Conservation (phyloP, 805 yeast species). For the Yarrowia deformans region DNA sequence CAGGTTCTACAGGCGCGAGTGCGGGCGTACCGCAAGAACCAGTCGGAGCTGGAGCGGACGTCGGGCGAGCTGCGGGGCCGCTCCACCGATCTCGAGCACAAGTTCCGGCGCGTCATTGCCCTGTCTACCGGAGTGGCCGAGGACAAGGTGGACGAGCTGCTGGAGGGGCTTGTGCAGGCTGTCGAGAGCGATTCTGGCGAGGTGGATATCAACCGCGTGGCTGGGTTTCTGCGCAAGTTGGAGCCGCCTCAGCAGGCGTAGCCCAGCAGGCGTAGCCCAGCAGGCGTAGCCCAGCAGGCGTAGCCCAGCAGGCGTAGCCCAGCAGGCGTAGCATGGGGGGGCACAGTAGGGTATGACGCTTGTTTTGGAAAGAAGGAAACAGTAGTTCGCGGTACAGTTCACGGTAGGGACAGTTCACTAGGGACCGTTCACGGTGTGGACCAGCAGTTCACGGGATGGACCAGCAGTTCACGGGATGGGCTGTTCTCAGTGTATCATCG, state of each 20-base stretch:
- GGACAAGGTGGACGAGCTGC: constrained; percentile 75
- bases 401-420: too few relatives aligned
- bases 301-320: too few relatives aligned
- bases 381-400: too few relatives aligned
- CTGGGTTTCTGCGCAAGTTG: constrained; percentile 62
- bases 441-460: too few relatives aligned
- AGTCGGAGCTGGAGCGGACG: constrained; percentile 60
- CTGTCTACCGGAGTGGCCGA: constrained; percentile 89
- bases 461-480: neutral
- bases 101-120: constrained; percentile 87
- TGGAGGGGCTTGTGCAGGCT: constrained; percentile 86
- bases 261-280: too few relatives aligned
- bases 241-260: constrained; percentile 47
- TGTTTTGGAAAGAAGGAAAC: neutral
- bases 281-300: too few relatives aligned
- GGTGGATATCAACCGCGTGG: constrained; percentile 63
- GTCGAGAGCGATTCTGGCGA: constrained; percentile 86
- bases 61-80: constrained; percentile 61
- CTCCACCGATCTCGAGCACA: constrained; percentile 66
- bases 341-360: neutral
- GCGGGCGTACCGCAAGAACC: constrained; percentile 78
- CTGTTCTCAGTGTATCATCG: neutral
- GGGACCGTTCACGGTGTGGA: too few relatives aligned
- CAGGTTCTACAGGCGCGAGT: constrained; percentile 75
- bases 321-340: too few relatives aligned